Conservation (phyloP, 169 alveolate genomes). For the Plasmodium chabaudi region DNA sequence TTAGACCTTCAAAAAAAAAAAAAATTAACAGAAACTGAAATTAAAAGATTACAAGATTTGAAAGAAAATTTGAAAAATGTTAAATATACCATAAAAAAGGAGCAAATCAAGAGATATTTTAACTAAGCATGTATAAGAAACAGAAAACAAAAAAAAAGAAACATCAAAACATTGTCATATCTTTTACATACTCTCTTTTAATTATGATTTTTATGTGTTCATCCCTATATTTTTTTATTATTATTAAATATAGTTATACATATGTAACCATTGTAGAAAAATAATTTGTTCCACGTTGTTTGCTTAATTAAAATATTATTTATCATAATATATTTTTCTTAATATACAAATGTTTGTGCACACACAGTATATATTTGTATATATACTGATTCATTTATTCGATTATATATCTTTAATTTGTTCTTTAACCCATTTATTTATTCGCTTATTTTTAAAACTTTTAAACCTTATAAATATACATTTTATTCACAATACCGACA, state of each 20-base stretch:
- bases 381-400: background rate
- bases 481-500: background rate
- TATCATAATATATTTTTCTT: background rate
- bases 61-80: constrained; percentile 34
- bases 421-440: no score
- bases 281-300: no score
- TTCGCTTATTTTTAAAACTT: no score
- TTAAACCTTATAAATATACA: no score
- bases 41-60: constrained; percentile 58
- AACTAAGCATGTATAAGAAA: background rate
- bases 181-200: background rate
- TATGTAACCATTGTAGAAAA: background rate
- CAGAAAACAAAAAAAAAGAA: background rate
- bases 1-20: constrained; percentile 26
- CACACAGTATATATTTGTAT: background rate
- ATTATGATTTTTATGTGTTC: background rate
- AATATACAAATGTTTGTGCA: background rate
- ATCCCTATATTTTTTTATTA: background rate
- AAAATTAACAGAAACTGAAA: constrained; percentile 54
- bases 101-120: constrained; percentile 47
- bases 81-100: constrained; percentile 48
- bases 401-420: no score
- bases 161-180: background rate
- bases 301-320: background rate
- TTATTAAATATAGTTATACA: background rate